A percentile compares a stretch with the other conserved stretches of the same genome.
These are phyloP conservation scores for Naganishia randhawae DNA, from an alignment of 768 basidiomycete genomes.

Conservation along the genomic window DNA sequence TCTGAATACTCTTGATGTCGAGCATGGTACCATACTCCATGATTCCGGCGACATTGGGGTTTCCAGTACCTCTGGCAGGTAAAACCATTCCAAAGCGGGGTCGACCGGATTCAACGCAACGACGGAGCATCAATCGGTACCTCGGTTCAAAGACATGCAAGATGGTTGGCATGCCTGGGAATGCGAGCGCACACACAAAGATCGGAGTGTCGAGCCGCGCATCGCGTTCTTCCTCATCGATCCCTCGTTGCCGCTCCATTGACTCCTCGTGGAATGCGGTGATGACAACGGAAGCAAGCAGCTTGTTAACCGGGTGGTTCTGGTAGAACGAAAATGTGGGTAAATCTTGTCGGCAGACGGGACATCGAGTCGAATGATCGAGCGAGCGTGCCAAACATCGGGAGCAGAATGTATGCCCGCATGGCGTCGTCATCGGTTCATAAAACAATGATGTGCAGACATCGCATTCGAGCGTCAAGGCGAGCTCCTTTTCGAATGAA, in stretches of 20 bases:
- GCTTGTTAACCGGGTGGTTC: slow-evolving; percentile 70
- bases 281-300: slow-evolving; percentile 68
- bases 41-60: slow-evolving; percentile 54
- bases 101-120: slow-evolving; percentile 72
- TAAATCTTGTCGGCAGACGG: slow-evolving; percentile 75
- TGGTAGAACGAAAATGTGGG: slow-evolving; percentile 75
- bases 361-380: slow-evolving; percentile 78
- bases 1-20: slow-evolving; percentile 77
- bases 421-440: slow-evolving; percentile 86
- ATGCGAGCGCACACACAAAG: slow-evolving; percentile 82
- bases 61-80: slow-evolving; percentile 55
- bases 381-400: slow-evolving; percentile 84
- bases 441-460: slow-evolving; percentile 81
- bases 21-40: slow-evolving; percentile 90
- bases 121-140: slow-evolving; percentile 92
- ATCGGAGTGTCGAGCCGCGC: slow-evolving; percentile 81
- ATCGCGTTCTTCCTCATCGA: slow-evolving; percentile 72
- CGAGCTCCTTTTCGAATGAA: slow-evolving; percentile 51
- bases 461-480: slow-evolving; percentile 75
- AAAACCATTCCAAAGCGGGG: slow-evolving; percentile 94
- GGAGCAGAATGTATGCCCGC: slow-evolving; percentile 84
- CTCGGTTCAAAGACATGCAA: slow-evolving; percentile 92
- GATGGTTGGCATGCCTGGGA: slow-evolving; percentile 83
- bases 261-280: slow-evolving; percentile 66
- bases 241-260: slow-evolving; percentile 61